These are phyloP conservation scores for Triglochin maritima DNA, from an alignment of 106 monocot species.

Conservation along the genomic window DNA sequence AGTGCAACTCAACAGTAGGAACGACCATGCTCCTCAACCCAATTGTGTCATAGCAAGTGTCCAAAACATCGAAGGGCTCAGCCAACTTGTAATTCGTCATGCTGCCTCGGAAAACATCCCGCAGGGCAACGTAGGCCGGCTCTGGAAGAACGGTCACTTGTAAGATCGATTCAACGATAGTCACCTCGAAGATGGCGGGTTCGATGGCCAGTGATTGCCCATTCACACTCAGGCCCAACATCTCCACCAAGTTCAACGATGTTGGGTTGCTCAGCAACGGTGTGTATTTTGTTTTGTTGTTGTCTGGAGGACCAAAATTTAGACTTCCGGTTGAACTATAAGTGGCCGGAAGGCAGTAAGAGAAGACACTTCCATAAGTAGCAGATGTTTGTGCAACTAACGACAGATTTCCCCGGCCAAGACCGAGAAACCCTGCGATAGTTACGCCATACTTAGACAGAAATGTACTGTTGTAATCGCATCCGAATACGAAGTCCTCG, in stretches of 20 bases:
- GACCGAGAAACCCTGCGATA: slow-evolving; percentile 5
- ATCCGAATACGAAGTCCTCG: slow-evolving; percentile 3
- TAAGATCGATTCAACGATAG: too few species aligned
- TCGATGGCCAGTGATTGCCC: slow-evolving; percentile 11
- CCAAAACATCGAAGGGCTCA: too few species aligned
- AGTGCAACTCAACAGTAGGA: slow-evolving; percentile 11
- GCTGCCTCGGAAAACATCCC: too few species aligned
- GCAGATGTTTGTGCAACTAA: slow-evolving; percentile 4
- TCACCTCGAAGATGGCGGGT: too few species aligned
- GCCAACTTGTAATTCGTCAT: too few species aligned
- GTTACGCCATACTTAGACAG: background rate
- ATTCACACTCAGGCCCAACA: slow-evolving; percentile 10
- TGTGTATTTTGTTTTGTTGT: background rate
- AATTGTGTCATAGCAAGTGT: slow-evolving; percentile 21
- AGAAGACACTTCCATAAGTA: slow-evolving; percentile 7
- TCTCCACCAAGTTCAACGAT: slow-evolving; percentile 6
- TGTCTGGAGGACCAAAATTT: background rate
- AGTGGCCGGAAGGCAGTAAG: slow-evolving; percentile 15
- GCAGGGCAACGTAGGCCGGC: too few species aligned
- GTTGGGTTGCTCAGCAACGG: background rate
- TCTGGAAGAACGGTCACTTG: too few species aligned
- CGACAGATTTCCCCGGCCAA: slow-evolving; percentile 11
- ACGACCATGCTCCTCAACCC: background rate
- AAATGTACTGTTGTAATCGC: slow-evolving; percentile 6
- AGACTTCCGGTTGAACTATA: slow-evolving; percentile 2